Evolutionary conservation across 768 basidiomycete species (phyloP).

Genomic region (Gloeostereum incarnatum): DNA sequence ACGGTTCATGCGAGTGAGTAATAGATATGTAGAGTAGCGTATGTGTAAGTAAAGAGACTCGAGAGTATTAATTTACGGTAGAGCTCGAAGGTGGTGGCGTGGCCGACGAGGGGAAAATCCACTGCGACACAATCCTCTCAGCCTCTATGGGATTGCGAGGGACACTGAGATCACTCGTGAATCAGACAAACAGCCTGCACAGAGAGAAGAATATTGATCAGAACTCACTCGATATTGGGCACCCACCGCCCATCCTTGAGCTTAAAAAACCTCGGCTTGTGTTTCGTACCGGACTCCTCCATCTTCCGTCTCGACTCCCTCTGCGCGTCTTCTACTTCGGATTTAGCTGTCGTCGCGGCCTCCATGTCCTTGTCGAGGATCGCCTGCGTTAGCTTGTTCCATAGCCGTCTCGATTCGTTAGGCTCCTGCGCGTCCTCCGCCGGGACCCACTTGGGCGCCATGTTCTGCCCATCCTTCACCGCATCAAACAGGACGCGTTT

Average conservation of each 20-base stretch:
- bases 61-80: too few species aligned
- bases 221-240: slow-evolving; percentile 70
- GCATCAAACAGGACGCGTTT: slow-evolving; percentile 84
- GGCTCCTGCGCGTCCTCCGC: slow-evolving; percentile 83
- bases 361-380: slow-evolving; percentile 90
- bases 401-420: slow-evolving; percentile 86
- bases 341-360: slow-evolving; percentile 85
- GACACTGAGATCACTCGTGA: slow-evolving; percentile 33
- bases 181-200: slow-evolving; percentile 5
- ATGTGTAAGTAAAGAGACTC: too few species aligned
- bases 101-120: slow-evolving; percentile 54
- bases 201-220: neutral
- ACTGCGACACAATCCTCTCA: slow-evolving; percentile 55
- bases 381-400: slow-evolving; percentile 77
- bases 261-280: slow-evolving; percentile 78
- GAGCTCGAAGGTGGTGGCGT: neutral
- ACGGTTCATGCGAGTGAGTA: too few species aligned
- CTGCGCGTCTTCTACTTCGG: slow-evolving; percentile 85
- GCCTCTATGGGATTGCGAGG: slow-evolving; percentile 65
- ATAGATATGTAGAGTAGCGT: too few species aligned
- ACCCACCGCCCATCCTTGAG: slow-evolving; percentile 69
- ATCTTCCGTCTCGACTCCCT: slow-evolving; percentile 66
- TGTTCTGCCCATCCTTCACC: slow-evolving; percentile 57
- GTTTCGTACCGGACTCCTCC: slow-evolving; percentile 63
- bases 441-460: slow-evolving; percentile 77